A percentile compares a stretch with the other conserved stretches of the same genome.
phyloP scores from a whole-genome alignment of 176 grass and related monocot genomes.

The Oryza meyeriana region DNA sequence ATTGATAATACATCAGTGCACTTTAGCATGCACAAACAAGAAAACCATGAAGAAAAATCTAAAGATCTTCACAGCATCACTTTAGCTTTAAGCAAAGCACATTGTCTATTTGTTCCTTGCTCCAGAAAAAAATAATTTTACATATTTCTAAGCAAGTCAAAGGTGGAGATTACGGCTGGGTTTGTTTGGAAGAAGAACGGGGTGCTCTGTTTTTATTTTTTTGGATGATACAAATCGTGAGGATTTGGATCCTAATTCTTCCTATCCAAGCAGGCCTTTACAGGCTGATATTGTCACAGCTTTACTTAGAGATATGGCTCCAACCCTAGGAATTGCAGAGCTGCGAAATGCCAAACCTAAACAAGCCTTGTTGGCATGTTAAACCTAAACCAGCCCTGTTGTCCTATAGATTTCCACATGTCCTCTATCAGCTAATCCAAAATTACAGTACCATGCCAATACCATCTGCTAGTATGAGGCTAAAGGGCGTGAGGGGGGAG shows the following conservation, averaged over 20 bases:
- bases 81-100: slow-evolving; percentile 7
- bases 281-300: not conserved
- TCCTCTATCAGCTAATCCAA: not conserved
- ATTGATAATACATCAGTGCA: not conserved
- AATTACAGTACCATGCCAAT: not conserved
- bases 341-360: not conserved
- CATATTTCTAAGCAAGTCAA: not conserved
- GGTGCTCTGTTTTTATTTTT: too few relatives aligned
- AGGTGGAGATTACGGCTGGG: not conserved
- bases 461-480: not conserved
- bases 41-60: slow-evolving; percentile 22
- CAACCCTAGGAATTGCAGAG: not conserved
- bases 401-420: not conserved
- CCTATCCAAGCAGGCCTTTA: not conserved
- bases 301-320: not conserved
- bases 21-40: not conserved
- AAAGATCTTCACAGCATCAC: not conserved
- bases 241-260: too few relatives aligned
- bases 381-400: not conserved
- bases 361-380: not conserved
- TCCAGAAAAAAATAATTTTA: not conserved
- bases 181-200: not conserved
- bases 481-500: not conserved
- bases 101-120: not conserved
- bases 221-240: too few relatives aligned